Percentiles rank a stretch among this genome's conserved stretches.
phyloP scores from a whole-genome alignment of 192 early-diverging fungal genomes.

The Podila horticola region DNA sequence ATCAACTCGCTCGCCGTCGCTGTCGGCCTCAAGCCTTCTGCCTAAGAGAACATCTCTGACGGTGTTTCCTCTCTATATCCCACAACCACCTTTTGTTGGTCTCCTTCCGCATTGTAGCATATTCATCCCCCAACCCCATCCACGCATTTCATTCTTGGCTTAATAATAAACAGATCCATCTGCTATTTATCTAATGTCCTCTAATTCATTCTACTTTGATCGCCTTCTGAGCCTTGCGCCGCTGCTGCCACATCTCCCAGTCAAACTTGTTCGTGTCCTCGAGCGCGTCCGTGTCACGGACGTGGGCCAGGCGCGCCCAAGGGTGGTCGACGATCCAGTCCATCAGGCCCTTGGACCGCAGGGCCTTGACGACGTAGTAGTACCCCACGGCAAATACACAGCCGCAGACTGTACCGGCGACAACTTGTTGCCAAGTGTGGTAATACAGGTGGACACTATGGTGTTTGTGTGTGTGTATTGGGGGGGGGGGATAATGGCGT shows the following conservation, averaged over 20 bases:
- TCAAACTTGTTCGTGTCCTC: constrained; percentile 62
- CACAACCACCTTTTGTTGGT: neutral
- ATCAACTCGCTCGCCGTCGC: constrained; percentile 28
- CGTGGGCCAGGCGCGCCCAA: constrained; percentile 51
- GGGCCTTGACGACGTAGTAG: constrained; percentile 54
- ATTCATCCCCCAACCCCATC: constrained; percentile 4
- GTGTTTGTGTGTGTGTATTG: too few relatives aligned
- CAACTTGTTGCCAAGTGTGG: constrained; percentile 79
- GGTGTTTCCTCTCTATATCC: neutral
- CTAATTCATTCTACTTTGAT: constrained; percentile 3
- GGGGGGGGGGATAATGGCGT: neutral
- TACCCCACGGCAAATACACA: constrained; percentile 64
- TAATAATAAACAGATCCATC: neutral
- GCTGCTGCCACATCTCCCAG: constrained; percentile 58
- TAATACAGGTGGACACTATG: constrained; percentile 76
- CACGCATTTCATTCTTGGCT: neutral
- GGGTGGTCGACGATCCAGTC: constrained; percentile 53
- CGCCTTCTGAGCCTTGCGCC: neutral
- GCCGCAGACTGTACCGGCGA: constrained; percentile 70
- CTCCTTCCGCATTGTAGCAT: constrained; percentile 18
- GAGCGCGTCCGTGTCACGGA: constrained; percentile 58
- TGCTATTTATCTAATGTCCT: neutral
- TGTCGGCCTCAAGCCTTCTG: constrained; percentile 35
- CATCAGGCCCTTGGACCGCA: constrained; percentile 54
- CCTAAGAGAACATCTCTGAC: neutral